A percentile compares a stretch with the other conserved stretches of the same genome.
Evolutionary conservation across 2,329 filamentous ascomycete genomes (phyloP).

Genomic region (Pezicula rhizophila): DNA sequence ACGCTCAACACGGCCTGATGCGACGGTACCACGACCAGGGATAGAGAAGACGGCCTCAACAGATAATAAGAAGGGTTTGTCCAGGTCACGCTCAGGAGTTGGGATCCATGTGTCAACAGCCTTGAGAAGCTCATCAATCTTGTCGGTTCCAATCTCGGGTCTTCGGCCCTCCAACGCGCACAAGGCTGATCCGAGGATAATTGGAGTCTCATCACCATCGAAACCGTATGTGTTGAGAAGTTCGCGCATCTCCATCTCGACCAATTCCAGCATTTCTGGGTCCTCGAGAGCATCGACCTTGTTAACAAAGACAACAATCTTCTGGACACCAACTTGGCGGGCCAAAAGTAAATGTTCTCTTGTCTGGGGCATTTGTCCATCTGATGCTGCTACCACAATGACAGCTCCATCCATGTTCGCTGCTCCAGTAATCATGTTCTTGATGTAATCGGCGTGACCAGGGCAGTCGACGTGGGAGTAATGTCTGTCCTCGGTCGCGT

Average conservation of each 20-base stretch:
- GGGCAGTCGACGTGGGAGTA: conserved; percentile 99
- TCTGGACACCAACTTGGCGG: conserved; percentile 96
- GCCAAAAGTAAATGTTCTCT: conserved; percentile 96
- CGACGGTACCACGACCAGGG: conserved; percentile 90
- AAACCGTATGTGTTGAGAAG: conserved; percentile 89
- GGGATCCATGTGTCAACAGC: conserved; percentile 96
- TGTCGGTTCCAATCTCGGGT: conserved; percentile 77
- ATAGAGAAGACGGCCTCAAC: conserved; percentile 92
- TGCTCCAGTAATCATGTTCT: conserved; percentile 99
- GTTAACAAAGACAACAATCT: conserved; percentile 99
- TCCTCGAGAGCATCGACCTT: conserved; percentile 97
- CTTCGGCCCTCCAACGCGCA: conserved; percentile 85
- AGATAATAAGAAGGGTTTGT: conserved; percentile 99
- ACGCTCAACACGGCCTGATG: conserved; percentile 94
- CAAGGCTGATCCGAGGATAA: conserved; percentile 93
- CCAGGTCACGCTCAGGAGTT: conserved; percentile 84
- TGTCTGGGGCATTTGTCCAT: conserved; percentile 99
- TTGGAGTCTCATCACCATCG: conserved; percentile 95
- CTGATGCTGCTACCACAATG: conserved; percentile 95
- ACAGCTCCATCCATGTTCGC: conserved; percentile 99
- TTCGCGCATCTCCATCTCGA: conserved; percentile 99
- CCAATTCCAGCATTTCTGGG: conserved; percentile 98
- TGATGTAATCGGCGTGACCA: conserved; percentile 99
- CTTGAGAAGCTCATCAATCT: conserved; percentile 86
- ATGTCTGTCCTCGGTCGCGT: conserved; percentile 87